A percentile compares a stretch with the other conserved stretches of the same genome.
These are phyloP conservation scores for Acmispon strigosus DNA, from an alignment of 306 rosid species.

Conservation along the genomic window DNA sequence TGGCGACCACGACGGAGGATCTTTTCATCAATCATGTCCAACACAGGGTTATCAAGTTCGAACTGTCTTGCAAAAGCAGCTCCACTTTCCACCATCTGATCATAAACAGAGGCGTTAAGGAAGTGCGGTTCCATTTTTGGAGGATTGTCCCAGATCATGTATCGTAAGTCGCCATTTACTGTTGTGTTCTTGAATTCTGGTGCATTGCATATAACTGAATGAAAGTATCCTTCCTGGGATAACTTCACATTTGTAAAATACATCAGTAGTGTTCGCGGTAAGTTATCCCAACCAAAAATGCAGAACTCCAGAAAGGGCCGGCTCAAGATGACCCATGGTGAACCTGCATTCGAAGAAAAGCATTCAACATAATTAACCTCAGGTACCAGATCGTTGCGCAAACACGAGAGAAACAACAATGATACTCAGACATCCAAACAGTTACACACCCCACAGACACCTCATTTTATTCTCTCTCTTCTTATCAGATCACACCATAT, in stretches of 20 bases:
- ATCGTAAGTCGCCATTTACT: conserved; percentile 75
- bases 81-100: conserved; percentile 72
- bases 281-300: conserved; percentile 92
- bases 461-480: too few relatives aligned
- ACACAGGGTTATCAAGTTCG: conserved; percentile 48
- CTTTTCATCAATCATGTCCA: conserved; percentile 62
- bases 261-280: conserved; percentile 81
- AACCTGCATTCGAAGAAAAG: conserved; percentile 58
- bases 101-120: conserved; percentile 57
- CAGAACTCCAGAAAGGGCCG: conserved; percentile 81
- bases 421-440: too few relatives aligned
- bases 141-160: conserved; percentile 88
- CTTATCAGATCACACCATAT: too few relatives aligned
- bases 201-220: conserved; percentile 79
- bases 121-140: conserved; percentile 84
- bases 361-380: conserved; percentile 1
- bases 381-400: conserved; percentile 1
- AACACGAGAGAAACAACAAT: not conserved
- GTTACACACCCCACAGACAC: too few relatives aligned
- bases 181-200: conserved; percentile 80
- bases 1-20: conserved; percentile 61
- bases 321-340: conserved; percentile 86
- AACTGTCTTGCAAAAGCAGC: conserved; percentile 90
- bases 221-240: conserved; percentile 94
- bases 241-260: conserved; percentile 78